Conservation (phyloP, 148 eudicot species). For the Camellia lanceoleosa region DNA sequence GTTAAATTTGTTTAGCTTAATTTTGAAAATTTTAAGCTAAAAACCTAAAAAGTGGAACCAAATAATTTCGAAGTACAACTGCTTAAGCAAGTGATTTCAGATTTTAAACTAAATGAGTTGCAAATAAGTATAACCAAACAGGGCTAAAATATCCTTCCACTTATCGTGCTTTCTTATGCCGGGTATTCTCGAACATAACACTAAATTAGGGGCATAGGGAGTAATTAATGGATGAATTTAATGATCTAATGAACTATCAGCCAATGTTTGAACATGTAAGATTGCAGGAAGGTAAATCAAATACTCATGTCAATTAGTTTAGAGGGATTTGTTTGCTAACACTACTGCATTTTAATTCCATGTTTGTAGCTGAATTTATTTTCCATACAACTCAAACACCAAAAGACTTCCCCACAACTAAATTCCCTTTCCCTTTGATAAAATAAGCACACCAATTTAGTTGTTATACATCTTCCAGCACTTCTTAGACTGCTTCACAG, state of each 20-base stretch:
- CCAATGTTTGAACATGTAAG: no score
- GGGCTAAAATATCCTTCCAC: not conserved
- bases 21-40: no score
- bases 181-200: not conserved
- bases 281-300: not conserved
- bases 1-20: no score
- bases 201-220: not conserved
- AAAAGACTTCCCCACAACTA: not conserved
- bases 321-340: not conserved
- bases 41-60: no score
- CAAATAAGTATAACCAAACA: no score
- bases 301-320: not conserved
- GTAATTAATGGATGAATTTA: no score
- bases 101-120: no score
- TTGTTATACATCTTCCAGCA: not conserved
- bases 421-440: not conserved
- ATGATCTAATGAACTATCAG: not conserved
- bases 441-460: not conserved
- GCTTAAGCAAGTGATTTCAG: no score
- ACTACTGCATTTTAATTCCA: not conserved
- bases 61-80: no score
- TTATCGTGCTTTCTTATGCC: not conserved
- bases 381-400: not conserved
- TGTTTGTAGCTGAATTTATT: not conserved
- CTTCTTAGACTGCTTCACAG: not conserved